phyloP scores from a whole-genome alignment of 106 monocot genomes.

The Dioscorea dumetorum region DNA sequence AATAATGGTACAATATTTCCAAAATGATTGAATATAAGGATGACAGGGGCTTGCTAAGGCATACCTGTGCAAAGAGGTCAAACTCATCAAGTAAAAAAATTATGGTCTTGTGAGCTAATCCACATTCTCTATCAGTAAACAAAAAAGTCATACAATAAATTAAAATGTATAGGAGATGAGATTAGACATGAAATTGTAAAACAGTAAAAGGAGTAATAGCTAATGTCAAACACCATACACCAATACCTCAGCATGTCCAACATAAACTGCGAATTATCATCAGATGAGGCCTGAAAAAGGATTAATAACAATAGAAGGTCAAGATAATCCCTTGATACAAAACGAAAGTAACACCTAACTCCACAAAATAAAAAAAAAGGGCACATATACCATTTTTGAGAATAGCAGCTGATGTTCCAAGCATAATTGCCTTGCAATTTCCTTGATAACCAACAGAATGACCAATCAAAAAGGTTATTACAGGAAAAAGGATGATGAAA shows the following conservation, averaged over 20 bases:
- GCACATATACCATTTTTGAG: slow-evolving; percentile 73
- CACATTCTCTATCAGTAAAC: slow-evolving; percentile 64
- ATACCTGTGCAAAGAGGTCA: slow-evolving; percentile 90
- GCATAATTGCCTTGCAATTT: slow-evolving; percentile 96
- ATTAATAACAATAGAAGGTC: neutral
- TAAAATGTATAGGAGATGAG: slow-evolving; percentile 2
- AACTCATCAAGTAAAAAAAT: slow-evolving; percentile 87
- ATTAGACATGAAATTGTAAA: neutral
- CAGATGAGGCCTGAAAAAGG: slow-evolving; percentile 67
- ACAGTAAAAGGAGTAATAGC: neutral
- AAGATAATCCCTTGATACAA: neutral
- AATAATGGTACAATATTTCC: too few species aligned
- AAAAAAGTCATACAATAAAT: neutral
- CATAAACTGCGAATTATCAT: slow-evolving; percentile 91
- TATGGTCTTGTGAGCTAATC: slow-evolving; percentile 80
- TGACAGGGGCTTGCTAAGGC: neutral
- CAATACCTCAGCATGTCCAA: slow-evolving; percentile 69
- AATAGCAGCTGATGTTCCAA: slow-evolving; percentile 72
- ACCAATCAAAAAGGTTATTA: neutral
- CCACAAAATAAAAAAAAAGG: slow-evolving; percentile 2
- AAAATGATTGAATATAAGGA: too few species aligned
- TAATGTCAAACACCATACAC: neutral
- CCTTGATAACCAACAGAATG: slow-evolving; percentile 33
- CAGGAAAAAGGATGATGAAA: too few species aligned
- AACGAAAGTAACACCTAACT: neutral